Base-by-base conservation (phyloP, 1,284 basidiomycete genomes). In the Mycosarcoma maydis region DNA sequence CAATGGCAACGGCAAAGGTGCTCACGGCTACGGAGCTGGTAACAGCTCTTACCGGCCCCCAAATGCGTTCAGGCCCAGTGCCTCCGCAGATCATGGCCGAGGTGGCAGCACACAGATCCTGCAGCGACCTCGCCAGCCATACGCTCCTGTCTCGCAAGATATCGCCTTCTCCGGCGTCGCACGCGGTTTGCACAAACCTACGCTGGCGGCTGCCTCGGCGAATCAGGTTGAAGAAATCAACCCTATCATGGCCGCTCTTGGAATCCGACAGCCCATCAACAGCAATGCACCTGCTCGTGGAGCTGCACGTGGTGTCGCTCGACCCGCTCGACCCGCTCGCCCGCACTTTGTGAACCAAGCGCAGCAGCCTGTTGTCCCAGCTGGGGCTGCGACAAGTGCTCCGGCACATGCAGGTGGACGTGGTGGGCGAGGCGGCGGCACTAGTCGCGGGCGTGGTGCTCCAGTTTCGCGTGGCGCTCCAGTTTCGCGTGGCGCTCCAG, bases 91-190 rank as follows among this genome's bases (percentile, higher is more conserved):
- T 40, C 56, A 54, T 26, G 68, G 58, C 7, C 46, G 48, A 38
- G 58, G 54, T 7, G 54, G 48, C 20, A 59, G 54, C 36, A 61
- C 54, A 10, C 65, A 61, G 65, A 54, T 64, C 22, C n/a, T 62
- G 55, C 66, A 69, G 48, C 46, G 59, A 30, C 66, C 54, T 37
- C 58, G 54, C 27, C 66, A 62, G 47, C 54, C 46, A 14, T 55
- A 62, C 38, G 66, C 64, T 8, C 27, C 54, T n/a, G 69, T 72
- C 14, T 61, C 51, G 27, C 39, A 58, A 8, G 69, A 70, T 29
- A 52, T 74, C 4, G 62, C 62, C 39, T 74, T 74, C 48, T 71
- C 72, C 5, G 58, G 64, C 27, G 68, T 74, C 2, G 64, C 72
- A 3, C 64, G 67, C 46, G 72, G 72, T 27, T 26, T 50, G 17